Evolutionary conservation across 306 rosid genomes (phyloP).

Genomic region (Corylus avellana): DNA sequence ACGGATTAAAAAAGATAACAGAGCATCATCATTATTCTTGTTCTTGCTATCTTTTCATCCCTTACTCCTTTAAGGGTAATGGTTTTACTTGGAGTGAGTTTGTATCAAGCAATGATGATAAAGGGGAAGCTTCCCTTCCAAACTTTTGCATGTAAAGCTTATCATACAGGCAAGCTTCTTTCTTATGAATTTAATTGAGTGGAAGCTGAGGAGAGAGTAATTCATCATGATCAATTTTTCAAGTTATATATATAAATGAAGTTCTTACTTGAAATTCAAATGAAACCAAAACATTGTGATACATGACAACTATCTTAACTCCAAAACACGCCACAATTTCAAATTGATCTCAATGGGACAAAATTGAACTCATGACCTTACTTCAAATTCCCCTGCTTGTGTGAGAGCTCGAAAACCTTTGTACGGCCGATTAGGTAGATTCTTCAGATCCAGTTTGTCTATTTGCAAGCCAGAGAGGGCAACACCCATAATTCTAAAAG

Average conservation of each 20-base stretch:
- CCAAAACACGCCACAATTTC: background rate
- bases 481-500: slow-evolving; percentile 79
- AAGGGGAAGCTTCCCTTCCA: no score
- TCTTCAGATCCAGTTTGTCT: slow-evolving; percentile 76
- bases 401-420: slow-evolving; percentile 95
- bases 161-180: no score
- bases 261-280: background rate
- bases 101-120: no score
- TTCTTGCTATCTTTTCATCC: background rate
- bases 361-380: slow-evolving; percentile 48
- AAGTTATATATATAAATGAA: background rate
- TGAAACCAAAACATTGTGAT: background rate
- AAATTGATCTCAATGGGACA: background rate
- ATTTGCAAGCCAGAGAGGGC: slow-evolving; percentile 90
- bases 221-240: background rate
- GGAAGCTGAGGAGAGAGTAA: no score
- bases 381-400: slow-evolving; percentile 82
- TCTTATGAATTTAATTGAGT: no score
- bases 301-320: background rate
- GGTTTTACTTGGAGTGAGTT: no score
- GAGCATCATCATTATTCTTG: background rate
- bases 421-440: slow-evolving; percentile 62
- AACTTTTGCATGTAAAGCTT: no score
- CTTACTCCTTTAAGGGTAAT: no score
- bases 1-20: background rate